Conservation (phyloP, 345 rosid species). For the Syzygium aromaticum region DNA sequence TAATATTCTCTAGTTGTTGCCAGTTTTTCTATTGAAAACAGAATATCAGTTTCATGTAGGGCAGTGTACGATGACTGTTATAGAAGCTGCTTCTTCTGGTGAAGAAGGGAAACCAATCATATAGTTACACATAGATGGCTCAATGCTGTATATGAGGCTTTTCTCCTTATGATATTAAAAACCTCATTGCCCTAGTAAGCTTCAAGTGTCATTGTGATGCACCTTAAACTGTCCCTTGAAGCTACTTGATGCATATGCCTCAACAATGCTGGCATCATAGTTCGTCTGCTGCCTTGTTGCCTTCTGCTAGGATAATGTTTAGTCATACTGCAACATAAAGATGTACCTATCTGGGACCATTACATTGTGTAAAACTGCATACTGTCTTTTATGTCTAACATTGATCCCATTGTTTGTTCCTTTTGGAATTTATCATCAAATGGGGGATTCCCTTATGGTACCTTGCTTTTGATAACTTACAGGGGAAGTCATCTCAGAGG, state of each 20-base stretch:
- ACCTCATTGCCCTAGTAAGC: background rate
- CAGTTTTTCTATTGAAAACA: background rate
- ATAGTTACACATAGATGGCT: background rate
- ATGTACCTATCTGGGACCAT: background rate
- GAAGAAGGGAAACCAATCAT: background rate
- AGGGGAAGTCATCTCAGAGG: slow-evolving; percentile 91
- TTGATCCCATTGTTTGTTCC: background rate
- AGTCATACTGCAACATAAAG: background rate
- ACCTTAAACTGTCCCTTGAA: background rate
- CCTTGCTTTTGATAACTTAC: background rate
- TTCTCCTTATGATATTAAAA: background rate
- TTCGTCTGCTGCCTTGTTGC: background rate
- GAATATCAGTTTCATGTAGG: background rate
- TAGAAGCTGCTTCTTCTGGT: background rate
- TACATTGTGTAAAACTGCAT: background rate
- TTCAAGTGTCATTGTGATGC: background rate
- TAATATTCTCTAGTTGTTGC: background rate
- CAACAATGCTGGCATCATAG: background rate
- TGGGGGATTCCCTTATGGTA: background rate
- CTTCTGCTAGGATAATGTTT: background rate
- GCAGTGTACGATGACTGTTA: background rate
- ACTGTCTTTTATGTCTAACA: background rate
- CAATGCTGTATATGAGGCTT: background rate
- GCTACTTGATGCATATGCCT: background rate
- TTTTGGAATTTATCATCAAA: background rate